A percentile compares a stretch with the other conserved stretches of the same genome.
These are phyloP conservation scores for Ambrosia artemisiifolia DNA, from an alignment of 129 eudicot species.

Conservation along the genomic window DNA sequence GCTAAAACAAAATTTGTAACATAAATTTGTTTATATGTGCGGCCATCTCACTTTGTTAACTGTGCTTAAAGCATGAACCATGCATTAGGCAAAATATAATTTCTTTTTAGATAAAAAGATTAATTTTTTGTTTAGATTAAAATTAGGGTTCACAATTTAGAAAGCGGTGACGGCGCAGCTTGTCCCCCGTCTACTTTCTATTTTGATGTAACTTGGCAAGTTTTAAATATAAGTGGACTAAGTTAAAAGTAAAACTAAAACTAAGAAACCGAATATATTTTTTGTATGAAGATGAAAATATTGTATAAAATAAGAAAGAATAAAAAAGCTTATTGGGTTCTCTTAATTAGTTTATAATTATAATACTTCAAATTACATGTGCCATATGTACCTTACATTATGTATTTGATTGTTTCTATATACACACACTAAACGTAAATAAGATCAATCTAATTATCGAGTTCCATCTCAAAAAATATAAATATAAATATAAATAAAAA, in stretches of 20 bases:
- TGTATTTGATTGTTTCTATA: background rate
- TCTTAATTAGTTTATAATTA: background rate
- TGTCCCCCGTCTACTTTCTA: too few species aligned
- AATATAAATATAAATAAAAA: background rate
- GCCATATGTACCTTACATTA: background rate
- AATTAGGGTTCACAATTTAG: too few species aligned
- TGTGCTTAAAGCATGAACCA: background rate
- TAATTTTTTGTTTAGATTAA: too few species aligned
- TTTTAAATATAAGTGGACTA: too few species aligned
- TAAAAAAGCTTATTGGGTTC: background rate
- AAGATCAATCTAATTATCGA: background rate
- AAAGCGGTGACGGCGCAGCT: too few species aligned
- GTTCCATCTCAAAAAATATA: background rate
- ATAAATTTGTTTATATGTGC: conserved; percentile 15
- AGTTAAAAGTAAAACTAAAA: too few species aligned
- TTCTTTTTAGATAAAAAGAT: too few species aligned
- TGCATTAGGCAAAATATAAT: background rate
- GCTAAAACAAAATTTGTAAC: background rate
- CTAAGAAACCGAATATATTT: background rate
- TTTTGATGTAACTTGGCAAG: too few species aligned
- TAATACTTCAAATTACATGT: background rate
- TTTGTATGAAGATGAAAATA: background rate
- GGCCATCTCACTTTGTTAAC: background rate
- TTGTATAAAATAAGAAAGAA: background rate
- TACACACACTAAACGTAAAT: background rate